Evolutionary conservation across 2,329 filamentous ascomycete species (phyloP).

Genomic region (Fusarium oxysporum): DNA sequence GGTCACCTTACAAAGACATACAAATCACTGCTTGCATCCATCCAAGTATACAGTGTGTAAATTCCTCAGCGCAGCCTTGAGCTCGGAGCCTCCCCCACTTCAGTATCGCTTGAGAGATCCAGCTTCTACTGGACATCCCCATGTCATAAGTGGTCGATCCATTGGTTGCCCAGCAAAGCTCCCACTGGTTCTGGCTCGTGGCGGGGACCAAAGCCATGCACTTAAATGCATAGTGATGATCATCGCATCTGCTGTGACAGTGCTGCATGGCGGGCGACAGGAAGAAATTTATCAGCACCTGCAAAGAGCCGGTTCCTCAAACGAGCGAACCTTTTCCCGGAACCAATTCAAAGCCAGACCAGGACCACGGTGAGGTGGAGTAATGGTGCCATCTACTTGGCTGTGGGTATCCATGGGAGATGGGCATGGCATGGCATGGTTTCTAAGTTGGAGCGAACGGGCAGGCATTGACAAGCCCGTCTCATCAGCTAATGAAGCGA

Average conservation of each 20-base stretch:
- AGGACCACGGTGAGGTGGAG: slow-evolving; percentile 46
- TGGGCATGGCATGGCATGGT: slow-evolving; percentile 21
- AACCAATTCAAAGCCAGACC: slow-evolving; percentile 34
- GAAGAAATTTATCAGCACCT: slow-evolving; percentile 11
- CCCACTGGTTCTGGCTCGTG: slow-evolving; percentile 6
- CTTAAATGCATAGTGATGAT: slow-evolving; percentile 12
- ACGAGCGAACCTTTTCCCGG: slow-evolving; percentile 27
- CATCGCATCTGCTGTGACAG: slow-evolving; percentile 18
- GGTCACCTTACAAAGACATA: slow-evolving; percentile 7
- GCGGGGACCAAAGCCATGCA: not conserved
- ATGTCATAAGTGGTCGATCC: slow-evolving; percentile 25
- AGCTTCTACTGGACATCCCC: slow-evolving; percentile 15
- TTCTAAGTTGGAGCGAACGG: slow-evolving; percentile 3
- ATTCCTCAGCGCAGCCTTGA: slow-evolving; percentile 44
- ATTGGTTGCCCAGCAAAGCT: slow-evolving; percentile 20
- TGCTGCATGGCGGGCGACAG: slow-evolving; percentile 16
- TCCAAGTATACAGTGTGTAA: slow-evolving; percentile 41
- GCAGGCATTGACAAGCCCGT: slow-evolving; percentile 35
- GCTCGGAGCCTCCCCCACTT: slow-evolving; percentile 35
- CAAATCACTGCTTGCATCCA: slow-evolving; percentile 17
- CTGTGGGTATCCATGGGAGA: slow-evolving; percentile 35
- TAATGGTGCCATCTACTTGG: slow-evolving; percentile 46
- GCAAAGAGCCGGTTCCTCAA: slow-evolving; percentile 5
- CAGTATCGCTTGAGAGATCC: slow-evolving; percentile 24
- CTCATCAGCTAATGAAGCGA: slow-evolving; percentile 32